Evolutionary conservation across 805 yeast genomes (phyloP).

Genomic region (Myxozyma melibiosi): DNA sequence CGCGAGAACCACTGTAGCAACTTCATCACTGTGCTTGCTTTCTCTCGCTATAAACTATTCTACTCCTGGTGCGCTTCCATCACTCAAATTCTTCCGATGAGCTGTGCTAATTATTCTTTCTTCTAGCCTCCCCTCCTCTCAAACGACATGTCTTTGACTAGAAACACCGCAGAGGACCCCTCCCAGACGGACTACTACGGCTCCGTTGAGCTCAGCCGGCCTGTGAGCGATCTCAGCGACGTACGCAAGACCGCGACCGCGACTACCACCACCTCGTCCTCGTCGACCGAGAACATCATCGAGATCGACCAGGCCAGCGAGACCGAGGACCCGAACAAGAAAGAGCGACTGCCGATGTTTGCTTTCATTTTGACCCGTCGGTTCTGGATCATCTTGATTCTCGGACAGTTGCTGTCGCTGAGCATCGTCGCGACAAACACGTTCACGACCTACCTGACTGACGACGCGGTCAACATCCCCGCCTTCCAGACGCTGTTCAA

Average conservation of each 20-base stretch:
- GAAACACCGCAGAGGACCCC: neutral
- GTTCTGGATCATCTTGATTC: constrained; percentile 48
- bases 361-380: constrained; percentile 41
- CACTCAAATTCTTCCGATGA: neutral
- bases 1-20: constrained; percentile 32
- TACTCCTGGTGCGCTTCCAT: neutral
- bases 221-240: constrained; percentile 13
- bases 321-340: neutral
- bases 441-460: constrained; percentile 46
- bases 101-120: neutral
- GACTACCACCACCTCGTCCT: neutral
- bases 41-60: neutral
- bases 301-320: neutral
- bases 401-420: constrained; percentile 48
- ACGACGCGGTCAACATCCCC: constrained; percentile 47
- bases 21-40: neutral
- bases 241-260: neutral
- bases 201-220: constrained; percentile 6
- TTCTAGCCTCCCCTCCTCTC: neutral
- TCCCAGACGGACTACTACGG: neutral
- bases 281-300: neutral
- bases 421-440: constrained; percentile 50
- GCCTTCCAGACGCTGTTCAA: constrained; percentile 50
- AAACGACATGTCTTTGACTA: neutral
- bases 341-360: constrained; percentile 10